A percentile compares a stretch with the other conserved stretches of the same genome.
Evolutionary conservation across 768 basidiomycete species (phyloP).

Genomic region (Leucosporidium creatinivorum): DNA sequence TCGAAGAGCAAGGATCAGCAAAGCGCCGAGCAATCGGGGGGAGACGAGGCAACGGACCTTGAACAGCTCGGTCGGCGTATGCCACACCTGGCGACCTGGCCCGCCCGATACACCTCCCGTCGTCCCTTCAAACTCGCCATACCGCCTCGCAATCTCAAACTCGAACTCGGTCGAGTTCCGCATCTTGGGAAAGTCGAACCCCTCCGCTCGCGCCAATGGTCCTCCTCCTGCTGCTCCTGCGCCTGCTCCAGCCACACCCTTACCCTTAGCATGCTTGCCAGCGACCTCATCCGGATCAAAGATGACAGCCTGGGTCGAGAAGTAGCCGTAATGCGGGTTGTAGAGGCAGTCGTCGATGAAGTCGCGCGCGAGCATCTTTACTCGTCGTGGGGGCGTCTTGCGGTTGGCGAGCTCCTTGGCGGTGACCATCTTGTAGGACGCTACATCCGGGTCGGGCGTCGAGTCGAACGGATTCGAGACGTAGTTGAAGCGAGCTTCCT

Average conservation of each 20-base stretch:
- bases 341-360: constrained; percentile 95
- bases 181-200: constrained; percentile 62
- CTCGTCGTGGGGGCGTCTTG: constrained; percentile 60
- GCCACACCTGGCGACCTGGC: constrained; percentile 88
- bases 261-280: constrained; percentile 43
- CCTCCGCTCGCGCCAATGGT: constrained; percentile 23
- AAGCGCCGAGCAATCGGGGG: constrained; percentile 1
- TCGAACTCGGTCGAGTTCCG: constrained; percentile 70
- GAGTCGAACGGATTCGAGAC: constrained; percentile 51
- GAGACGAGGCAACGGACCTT: constrained; percentile 54
- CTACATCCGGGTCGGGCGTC: constrained; percentile 11
- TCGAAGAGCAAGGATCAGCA: not conserved
- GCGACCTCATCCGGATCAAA: constrained; percentile 47
- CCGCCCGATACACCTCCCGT: constrained; percentile 47
- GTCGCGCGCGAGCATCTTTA: constrained; percentile 91
- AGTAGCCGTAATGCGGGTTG: constrained; percentile 96
- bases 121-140: constrained; percentile 61
- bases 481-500: constrained; percentile 67
- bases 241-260: not conserved
- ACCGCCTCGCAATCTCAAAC: constrained; percentile 66
- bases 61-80: constrained; percentile 95
- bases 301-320: constrained; percentile 84
- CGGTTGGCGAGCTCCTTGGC: constrained; percentile 60
- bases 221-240: constrained; percentile 2
- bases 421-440: constrained; percentile 53